These are phyloP conservation scores for Umbilicaria muhlenbergii DNA, from an alignment of 495 filamentous ascomycete genomes.

Conservation along the genomic window DNA sequence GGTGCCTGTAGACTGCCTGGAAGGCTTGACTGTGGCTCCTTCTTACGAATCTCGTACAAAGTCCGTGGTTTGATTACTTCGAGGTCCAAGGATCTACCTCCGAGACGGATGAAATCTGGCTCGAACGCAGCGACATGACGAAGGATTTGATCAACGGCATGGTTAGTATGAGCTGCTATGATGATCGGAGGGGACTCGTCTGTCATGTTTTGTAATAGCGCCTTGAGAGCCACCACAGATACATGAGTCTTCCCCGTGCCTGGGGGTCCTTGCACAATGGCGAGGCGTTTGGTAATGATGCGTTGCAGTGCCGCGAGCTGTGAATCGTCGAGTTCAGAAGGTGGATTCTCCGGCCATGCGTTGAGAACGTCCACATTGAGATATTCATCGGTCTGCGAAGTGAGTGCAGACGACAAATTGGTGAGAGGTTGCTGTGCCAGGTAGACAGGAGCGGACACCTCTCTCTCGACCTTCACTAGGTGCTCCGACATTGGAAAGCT, in stretches of 20 bases:
- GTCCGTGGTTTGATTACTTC: conserved; percentile 48
- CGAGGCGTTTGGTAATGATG: conserved; percentile 56
- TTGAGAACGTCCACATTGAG: conserved; percentile 29
- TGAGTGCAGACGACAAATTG: conserved; percentile 28
- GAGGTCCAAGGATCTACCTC: conserved; percentile 54
- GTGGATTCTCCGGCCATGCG: conserved; percentile 29
- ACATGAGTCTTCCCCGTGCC: conserved; percentile 83
- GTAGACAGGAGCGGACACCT: conserved; percentile 33
- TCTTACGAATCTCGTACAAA: conserved; percentile 41
- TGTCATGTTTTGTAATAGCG: conserved; percentile 48
- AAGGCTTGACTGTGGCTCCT: conserved; percentile 11
- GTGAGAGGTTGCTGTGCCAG: conserved; percentile 26
- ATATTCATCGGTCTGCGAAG: conserved; percentile 8
- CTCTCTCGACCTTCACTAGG: conserved; percentile 34
- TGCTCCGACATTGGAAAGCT: conserved; percentile 50
- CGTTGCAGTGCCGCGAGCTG: conserved; percentile 52
- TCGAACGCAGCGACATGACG: conserved; percentile 48
- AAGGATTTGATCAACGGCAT: conserved; percentile 80
- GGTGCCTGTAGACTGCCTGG: conserved; percentile 17
- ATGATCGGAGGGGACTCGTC: conserved; percentile 53
- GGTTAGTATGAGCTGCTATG: conserved; percentile 78
- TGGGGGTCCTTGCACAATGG: conserved; percentile 81
- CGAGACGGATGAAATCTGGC: conserved; percentile 56
- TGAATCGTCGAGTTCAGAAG: conserved; percentile 46
- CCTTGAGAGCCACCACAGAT: conserved; percentile 53